Evolutionary conservation across 202 grass and related monocot species (phyloP).

Genomic region (Bolboschoenoplectus hybrid): DNA sequence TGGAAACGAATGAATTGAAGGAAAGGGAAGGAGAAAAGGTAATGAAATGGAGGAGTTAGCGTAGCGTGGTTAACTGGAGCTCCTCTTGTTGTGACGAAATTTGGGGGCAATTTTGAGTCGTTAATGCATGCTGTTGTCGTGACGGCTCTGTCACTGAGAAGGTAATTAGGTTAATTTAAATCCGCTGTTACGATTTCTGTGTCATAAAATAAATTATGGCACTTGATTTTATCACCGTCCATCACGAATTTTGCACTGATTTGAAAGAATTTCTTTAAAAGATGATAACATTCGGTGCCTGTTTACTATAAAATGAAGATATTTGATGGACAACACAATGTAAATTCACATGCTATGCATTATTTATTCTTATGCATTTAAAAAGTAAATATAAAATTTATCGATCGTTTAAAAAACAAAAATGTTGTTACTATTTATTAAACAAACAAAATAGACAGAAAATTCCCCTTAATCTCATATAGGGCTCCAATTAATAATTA

Average conservation of each 20-base stretch:
- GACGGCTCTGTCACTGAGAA: slow-evolving; percentile 19
- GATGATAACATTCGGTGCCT: background rate
- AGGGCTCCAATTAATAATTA: too few species aligned
- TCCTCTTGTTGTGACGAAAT: background rate
- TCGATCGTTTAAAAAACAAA: too few species aligned
- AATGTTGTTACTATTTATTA: too few species aligned
- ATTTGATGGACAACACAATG: too few species aligned
- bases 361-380: too few species aligned
- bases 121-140: slow-evolving; percentile 21
- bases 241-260: background rate
- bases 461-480: too few species aligned
- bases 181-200: background rate
- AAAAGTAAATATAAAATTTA: too few species aligned
- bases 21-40: background rate
- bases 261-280: background rate
- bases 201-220: background rate
- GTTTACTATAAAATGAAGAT: too few species aligned
- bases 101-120: background rate
- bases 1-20: background rate
- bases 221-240: too few species aligned
- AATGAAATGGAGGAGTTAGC: background rate
- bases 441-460: too few species aligned
- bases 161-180: background rate
- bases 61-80: background rate
- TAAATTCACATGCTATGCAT: too few species aligned